Base-by-base conservation (phyloP, 371 early-diverging fungal genomes). In the Saksenaea oblongispora region DNA sequence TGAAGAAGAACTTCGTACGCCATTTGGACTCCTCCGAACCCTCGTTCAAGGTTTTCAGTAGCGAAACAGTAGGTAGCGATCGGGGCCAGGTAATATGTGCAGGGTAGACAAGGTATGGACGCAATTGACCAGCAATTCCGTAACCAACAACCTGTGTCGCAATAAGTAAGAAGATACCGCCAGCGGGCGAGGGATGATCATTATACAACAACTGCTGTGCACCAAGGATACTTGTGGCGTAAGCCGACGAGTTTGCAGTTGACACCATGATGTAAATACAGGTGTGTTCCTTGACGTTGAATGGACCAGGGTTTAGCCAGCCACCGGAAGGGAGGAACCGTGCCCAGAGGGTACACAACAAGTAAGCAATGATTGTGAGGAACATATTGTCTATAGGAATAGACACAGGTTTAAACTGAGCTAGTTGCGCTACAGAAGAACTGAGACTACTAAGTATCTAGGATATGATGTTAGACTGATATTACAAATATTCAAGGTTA, bases 41-140 rank as follows among this genome's bases (percentile, higher is more conserved):
- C 0, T 74, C 35, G 69, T 93, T 93, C 17, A 94, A 79, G 0
- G 93, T 85, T 26, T 82, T 80, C 64, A 93, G 84, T 35, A 95
- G 65, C 0, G 95, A 89, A 55, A 90, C 84, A 26, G 78, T 82
- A 47, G 91, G 84, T 37, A 96, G 73, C 44, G 76, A 84, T 10
- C 82, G 72, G 7, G 95, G 95, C 95, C 95, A 96, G 26, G 92
- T 78, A 94, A 96, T 93, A 47, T 75, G 72, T 1, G 88, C 74
- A 14, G 95, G 94, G 27, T 86, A 80, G 10, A 96, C 92, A 17
- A 95, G 77, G 73, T 86, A 91, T 11, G 81, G 74, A 36, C 93
- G 86, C 34, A 84, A 78, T n/a, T 91, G 71, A 31, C 95, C 96
- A 15, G 87, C 78, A 67, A 94, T 82, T 54, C 93, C 93, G 70